Base-by-base conservation (phyloP, 768 basidiomycete species). In the Cubamyces sp. region DNA sequence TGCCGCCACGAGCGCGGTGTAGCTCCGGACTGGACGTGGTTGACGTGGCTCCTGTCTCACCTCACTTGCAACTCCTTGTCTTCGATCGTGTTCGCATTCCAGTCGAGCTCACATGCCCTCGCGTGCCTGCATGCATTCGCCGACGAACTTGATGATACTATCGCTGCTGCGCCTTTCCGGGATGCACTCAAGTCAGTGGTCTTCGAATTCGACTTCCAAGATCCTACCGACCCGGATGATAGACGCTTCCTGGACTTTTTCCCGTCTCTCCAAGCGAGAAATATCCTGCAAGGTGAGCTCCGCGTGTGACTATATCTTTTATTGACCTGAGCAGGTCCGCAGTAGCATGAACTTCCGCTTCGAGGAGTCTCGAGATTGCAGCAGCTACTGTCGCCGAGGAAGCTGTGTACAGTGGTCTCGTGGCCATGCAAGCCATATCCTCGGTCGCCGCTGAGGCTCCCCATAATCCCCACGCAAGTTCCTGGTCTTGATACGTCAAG, bases 21-120 rank as follows among this genome's bases (percentile, higher is more conserved):
- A 21, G n/a, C 57, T 1, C 53, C 57, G n/a, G 56, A 62, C n/a
- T 68, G 67, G 67, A 23, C 64, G 23, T 63, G 65, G 51, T 50
- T 66, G n/a, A 49, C 46, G 18, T 56, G 48, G 52, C 41, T 66
- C 30, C 54, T 68, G 15, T 50, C 59, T 16, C 64, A 56, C 6
- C 52, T 68, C 16, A 59, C 64, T 1, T 42, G 30, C 16, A 43
- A 40, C 28, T 41, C 30, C 7, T 45, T 64, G 30, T 43, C 18
- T 15, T 18, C 57, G 18, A 45, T 68, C 45, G 23, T 28, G 9
- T 51, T 68, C 30, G 40, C 45, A 7, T 65, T 66, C 57, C 51
- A 59, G 37, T 57, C 57, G 21, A 50, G 37, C 28, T 55, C 62
- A 5, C 62, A 64, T 46, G 64, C 65, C 18, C 56, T 61, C 14